Evolutionary conservation across 2,329 filamentous ascomycete genomes (phyloP).

Genomic region (Elsinoe australis): DNA sequence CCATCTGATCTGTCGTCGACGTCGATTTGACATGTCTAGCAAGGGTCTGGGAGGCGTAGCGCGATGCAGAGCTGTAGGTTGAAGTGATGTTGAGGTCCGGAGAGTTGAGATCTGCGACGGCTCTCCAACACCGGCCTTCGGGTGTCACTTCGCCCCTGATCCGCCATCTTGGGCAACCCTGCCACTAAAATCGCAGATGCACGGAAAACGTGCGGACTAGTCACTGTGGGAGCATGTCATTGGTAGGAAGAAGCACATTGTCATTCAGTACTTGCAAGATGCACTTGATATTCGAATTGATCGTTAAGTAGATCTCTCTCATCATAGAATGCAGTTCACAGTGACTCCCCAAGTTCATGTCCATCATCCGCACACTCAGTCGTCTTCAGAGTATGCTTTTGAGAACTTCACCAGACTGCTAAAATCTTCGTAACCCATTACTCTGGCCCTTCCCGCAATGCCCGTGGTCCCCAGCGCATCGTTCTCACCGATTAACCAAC

Average conservation of each 20-base stretch:
- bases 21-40: slow-evolving; percentile 1
- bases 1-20: neutral
- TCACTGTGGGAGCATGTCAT: no score
- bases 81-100: slow-evolving; percentile 8
- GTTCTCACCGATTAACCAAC: slow-evolving; percentile 24
- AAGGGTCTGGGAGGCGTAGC: slow-evolving; percentile 2
- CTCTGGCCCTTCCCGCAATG: slow-evolving; percentile 23
- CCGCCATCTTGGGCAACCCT: neutral
- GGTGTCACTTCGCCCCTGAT: slow-evolving; percentile 6
- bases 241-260: no score
- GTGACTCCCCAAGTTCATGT: no score
- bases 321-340: no score
- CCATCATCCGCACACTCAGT: no score
- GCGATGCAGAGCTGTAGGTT: neutral
- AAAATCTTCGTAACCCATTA: slow-evolving; percentile 30
- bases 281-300: no score
- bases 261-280: no score
- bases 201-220: no score
- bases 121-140: slow-evolving; percentile 12
- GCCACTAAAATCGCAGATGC: no score
- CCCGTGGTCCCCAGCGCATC: slow-evolving; percentile 18
- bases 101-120: slow-evolving; percentile 12
- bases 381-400: slow-evolving; percentile 27
- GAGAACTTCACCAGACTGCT: slow-evolving; percentile 31
- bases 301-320: no score